phyloP scores from a whole-genome alignment of 73 alveolate species.

The Effrenium voratum region DNA sequence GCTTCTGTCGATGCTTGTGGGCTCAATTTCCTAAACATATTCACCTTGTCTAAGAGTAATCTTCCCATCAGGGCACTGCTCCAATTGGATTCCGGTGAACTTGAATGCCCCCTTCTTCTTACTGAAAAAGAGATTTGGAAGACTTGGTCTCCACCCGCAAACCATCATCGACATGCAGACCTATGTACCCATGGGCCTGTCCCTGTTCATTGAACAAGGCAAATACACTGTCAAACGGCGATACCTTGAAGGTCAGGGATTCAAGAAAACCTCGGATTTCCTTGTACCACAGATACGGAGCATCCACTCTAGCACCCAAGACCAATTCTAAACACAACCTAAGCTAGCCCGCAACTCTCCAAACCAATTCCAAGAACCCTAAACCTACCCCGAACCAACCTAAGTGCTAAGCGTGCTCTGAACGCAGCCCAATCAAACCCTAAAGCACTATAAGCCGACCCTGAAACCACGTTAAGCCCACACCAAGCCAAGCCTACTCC shows the following conservation, averaged over 20 bases:
- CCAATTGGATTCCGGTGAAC: background rate
- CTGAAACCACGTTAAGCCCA: no score
- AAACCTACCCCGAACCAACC: no score
- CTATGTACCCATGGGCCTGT: background rate
- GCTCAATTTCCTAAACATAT: background rate
- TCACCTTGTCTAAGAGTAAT: background rate
- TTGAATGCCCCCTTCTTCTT: background rate
- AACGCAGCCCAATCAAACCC: no score
- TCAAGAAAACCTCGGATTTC: background rate
- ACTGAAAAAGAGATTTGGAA: background rate
- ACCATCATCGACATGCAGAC: background rate
- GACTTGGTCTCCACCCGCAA: background rate
- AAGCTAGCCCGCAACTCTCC: no score
- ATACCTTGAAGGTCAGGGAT: background rate
- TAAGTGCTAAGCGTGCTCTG: no score
- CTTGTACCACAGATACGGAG: background rate
- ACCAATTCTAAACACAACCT: no score
- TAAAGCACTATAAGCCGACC: no score
- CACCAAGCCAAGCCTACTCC: no score
- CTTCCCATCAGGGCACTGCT: background rate
- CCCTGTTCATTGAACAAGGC: background rate
- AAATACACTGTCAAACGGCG: background rate
- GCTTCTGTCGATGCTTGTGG: background rate
- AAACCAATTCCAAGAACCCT: no score
- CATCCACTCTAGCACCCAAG: no score